Evolutionary conservation across 305 asterid species (phyloP).

Genomic region (Caryopteris hybrid): DNA sequence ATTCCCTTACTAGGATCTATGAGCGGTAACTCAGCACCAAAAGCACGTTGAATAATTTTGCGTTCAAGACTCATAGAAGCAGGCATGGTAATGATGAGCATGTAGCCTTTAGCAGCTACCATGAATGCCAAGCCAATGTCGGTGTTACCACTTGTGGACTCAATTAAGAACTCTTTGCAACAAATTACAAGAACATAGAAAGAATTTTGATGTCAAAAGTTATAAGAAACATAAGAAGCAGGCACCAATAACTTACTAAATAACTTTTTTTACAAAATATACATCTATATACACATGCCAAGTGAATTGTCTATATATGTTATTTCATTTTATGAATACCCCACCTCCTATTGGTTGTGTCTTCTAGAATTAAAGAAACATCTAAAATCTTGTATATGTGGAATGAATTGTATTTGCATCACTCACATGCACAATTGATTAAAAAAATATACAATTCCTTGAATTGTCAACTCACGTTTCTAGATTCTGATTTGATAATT

Average conservation of each 20-base stretch:
- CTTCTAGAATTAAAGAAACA: no score
- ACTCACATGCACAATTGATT: no score
- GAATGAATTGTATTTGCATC: no score
- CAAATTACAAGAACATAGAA: constrained; percentile 14
- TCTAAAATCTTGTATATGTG: no score
- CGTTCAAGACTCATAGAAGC: constrained; percentile 85
- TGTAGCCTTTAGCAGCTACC: constrained; percentile 92
- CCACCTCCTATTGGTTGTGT: no score
- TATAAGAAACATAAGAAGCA: background rate
- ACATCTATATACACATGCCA: no score
- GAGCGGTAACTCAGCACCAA: constrained; percentile 88
- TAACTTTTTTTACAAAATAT: no score
- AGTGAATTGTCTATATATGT: no score
- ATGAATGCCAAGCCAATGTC: constrained; percentile 92
- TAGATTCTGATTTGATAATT: no score
- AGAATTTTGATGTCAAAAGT: background rate
- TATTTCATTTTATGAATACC: no score
- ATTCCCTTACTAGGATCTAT: constrained; percentile 85
- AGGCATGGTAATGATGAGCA: constrained; percentile 87
- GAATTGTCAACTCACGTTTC: no score
- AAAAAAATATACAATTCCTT: no score
- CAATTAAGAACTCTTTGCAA: constrained; percentile 71
- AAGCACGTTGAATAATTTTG: constrained; percentile 72
- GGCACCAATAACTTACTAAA: background rate
- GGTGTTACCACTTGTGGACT: constrained; percentile 92